Conservation (phyloP, 2,329 filamentous ascomycete species). For the Nakataea oryzae region DNA sequence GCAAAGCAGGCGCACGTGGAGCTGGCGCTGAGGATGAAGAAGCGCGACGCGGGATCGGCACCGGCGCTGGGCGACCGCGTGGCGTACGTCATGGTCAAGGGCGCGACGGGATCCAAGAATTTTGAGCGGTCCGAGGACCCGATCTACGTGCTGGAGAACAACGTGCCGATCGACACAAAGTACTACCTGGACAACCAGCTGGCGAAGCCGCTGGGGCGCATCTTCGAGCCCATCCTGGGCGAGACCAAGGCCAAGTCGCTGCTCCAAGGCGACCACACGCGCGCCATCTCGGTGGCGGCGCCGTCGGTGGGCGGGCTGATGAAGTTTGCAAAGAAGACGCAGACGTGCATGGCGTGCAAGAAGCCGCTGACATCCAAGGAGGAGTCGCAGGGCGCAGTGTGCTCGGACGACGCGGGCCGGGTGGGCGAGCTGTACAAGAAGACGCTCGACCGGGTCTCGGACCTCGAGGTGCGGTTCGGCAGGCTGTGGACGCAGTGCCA, state of each 20-base stretch:
- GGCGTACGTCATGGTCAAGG: conserved; percentile 95
- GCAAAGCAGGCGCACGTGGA: conserved; percentile 95
- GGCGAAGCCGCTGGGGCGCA: conserved; percentile 84
- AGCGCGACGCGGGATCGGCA: conserved; percentile 89
- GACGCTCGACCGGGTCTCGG: conserved; percentile 76
- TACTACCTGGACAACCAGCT: conserved; percentile 99
- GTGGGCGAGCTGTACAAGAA: conserved; percentile 91
- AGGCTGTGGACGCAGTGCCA: conserved; percentile 97
- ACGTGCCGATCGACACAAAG: conserved; percentile 93
- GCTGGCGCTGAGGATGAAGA: conserved; percentile 91
- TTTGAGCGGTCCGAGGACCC: conserved; percentile 97
- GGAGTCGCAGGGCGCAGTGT: conserved; percentile 70
- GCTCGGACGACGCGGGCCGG: conserved; percentile 71
- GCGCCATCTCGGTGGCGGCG: conserved; percentile 85
- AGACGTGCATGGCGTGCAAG: conserved; percentile 98
- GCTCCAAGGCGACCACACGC: conserved; percentile 86
- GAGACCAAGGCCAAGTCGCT: conserved; percentile 73
- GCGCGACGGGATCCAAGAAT: conserved; percentile 79
- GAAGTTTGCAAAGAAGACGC: conserved; percentile 97
- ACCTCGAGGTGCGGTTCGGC: conserved; percentile 87
- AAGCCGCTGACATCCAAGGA: conserved; percentile 76
- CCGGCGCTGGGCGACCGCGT: conserved; percentile 91
- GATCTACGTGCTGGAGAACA: conserved; percentile 94
- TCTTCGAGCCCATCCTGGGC: conserved; percentile 95
- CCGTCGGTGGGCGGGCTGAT: conserved; percentile 88